Evolutionary conservation across 1,284 basidiomycete genomes (phyloP).

Genomic region (Apiotrichum porosum): DNA sequence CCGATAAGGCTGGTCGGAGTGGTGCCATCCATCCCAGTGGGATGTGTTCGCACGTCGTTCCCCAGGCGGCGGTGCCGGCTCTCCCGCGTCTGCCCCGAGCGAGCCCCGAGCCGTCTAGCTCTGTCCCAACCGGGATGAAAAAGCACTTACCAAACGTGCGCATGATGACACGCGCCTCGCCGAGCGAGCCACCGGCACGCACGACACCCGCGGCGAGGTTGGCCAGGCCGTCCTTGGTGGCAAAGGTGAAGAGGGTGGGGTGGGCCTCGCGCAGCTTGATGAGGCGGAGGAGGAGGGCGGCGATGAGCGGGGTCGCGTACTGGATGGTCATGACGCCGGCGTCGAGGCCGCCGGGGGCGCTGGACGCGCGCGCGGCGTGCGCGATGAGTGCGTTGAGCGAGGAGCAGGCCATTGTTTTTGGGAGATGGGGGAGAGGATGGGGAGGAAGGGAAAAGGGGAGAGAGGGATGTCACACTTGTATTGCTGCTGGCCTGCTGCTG

Average conservation of each 20-base stretch:
- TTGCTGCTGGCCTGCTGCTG: not conserved
- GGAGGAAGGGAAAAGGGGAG: not conserved
- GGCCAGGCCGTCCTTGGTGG: conserved; percentile 14
- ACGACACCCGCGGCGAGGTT: conserved; percentile 33
- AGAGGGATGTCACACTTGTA: not conserved
- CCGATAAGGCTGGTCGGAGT: no score
- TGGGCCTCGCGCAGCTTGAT: conserved; percentile 25
- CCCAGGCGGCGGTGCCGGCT: no score
- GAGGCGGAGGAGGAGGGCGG: conserved; percentile 35
- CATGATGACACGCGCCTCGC: conserved; percentile 45
- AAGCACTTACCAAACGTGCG: conserved; percentile 40
- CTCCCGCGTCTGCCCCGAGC: no score
- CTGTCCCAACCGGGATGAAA: no score
- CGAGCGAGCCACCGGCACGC: conserved; percentile 29
- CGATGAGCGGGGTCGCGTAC: conserved; percentile 40
- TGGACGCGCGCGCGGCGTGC: conserved; percentile 29
- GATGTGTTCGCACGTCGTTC: no score
- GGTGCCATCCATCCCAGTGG: no score
- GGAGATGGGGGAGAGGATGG: not conserved
- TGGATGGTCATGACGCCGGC: conserved; percentile 43
- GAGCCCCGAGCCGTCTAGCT: no score
- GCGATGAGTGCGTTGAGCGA: conserved; percentile 16
- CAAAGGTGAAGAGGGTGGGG: conserved; percentile 7
- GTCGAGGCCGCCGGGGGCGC: conserved; percentile 40
- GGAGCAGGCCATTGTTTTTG: conserved; percentile 8